A percentile compares a stretch with the other conserved stretches of the same genome.
Evolutionary conservation across 2,329 filamentous ascomycete species (phyloP).

Genomic region (Exophiala calicioides): DNA sequence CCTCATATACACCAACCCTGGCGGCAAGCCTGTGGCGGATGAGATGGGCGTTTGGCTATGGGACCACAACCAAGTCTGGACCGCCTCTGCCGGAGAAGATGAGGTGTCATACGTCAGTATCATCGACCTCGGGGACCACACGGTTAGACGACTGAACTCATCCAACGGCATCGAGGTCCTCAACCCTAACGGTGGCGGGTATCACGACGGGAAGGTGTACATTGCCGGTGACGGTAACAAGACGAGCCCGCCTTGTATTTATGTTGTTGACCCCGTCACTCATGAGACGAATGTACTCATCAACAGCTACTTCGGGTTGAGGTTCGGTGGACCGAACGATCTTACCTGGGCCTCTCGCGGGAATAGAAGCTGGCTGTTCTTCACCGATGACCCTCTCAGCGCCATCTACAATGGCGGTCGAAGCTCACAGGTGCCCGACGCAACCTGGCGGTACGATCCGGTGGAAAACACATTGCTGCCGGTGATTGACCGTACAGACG

Average conservation of each 20-base stretch:
- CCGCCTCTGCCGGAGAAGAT: background rate
- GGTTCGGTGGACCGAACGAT: background rate
- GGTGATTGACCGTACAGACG: background rate
- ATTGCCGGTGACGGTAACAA: background rate
- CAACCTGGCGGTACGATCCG: background rate
- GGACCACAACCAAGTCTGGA: slow-evolving; percentile 2
- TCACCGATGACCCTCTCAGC: slow-evolving; percentile 1
- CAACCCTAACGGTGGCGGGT: slow-evolving; percentile 4
- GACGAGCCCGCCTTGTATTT: background rate
- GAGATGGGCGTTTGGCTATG: background rate
- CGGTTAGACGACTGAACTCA: background rate
- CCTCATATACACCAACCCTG: no score
- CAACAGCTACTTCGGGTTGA: slow-evolving; percentile 9
- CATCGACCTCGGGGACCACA: background rate
- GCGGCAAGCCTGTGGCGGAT: no score
- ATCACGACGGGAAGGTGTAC: slow-evolving; percentile 5
- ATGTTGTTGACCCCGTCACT: background rate
- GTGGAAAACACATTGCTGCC: background rate
- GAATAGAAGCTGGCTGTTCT: background rate
- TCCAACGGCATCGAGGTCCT: background rate
- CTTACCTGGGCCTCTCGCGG: background rate
- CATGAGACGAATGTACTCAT: background rate
- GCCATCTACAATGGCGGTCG: background rate
- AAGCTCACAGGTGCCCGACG: background rate
- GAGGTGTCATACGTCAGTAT: background rate